A percentile compares a stretch with the other conserved stretches of the same genome.
phyloP scores from a whole-genome alignment of 2,329 filamentous ascomycete species.

The Venturia carpophila region DNA sequence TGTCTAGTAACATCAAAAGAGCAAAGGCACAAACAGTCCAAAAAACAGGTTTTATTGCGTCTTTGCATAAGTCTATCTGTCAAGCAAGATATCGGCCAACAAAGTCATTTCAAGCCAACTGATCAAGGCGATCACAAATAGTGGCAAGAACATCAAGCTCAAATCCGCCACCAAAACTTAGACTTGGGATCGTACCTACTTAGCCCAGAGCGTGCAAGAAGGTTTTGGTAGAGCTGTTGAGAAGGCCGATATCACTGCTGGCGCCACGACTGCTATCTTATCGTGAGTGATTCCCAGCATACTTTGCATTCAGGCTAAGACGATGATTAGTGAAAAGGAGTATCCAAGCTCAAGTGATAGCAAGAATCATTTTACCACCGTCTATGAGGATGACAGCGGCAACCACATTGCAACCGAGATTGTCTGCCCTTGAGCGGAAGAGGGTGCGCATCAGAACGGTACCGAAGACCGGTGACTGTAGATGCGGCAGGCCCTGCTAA shows the following conservation, averaged over 20 bases:
- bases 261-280: constrained; percentile 18
- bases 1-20: no score
- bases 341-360: constrained; percentile 16
- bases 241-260: constrained; percentile 17
- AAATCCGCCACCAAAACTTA: constrained; percentile 17
- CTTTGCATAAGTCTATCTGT: no score
- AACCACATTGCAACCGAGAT: constrained; percentile 16
- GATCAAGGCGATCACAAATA: constrained; percentile 11
- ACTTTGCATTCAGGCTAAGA: constrained; percentile 8
- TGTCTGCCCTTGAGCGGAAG: constrained; percentile 14
- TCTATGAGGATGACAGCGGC: constrained; percentile 16
- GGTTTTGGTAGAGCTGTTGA: constrained; percentile 17
- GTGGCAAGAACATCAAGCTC: constrained; percentile 16
- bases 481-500: constrained; percentile 13
- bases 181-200: constrained; percentile 16
- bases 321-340: constrained; percentile 12
- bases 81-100: no score
- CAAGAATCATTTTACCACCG: constrained; percentile 13
- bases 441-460: background rate
- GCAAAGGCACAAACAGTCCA: no score
- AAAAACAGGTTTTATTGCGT: no score
- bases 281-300: constrained; percentile 16
- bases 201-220: constrained; percentile 15
- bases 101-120: no score
- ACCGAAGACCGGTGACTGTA: background rate